A percentile compares a stretch with the other conserved stretches of the same genome.
These are phyloP conservation scores for Diutina pseudorugosa DNA, from an alignment of 1,139 yeast genomes.

Conservation along the genomic window DNA sequence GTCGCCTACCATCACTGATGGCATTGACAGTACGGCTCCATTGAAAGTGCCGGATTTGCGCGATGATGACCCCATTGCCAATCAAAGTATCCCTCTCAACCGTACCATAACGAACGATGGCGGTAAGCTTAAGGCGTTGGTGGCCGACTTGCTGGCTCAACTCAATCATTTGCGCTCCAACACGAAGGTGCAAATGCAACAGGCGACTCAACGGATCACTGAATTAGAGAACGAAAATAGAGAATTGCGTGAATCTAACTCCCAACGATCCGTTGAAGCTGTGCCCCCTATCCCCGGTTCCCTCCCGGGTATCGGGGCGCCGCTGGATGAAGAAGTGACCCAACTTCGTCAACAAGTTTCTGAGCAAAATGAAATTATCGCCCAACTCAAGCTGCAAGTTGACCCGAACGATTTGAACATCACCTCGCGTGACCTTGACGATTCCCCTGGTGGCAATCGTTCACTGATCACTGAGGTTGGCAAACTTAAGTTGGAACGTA, in stretches of 20 bases:
- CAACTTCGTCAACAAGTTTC: conserved; percentile 8
- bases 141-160: neutral
- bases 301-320: neutral
- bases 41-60: neutral
- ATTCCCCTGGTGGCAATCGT: conserved; percentile 10
- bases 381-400: conserved; percentile 22
- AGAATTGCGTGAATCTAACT: conserved; percentile 10
- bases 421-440: conserved; percentile 7
- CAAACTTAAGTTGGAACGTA: conserved; percentile 26
- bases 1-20: neutral
- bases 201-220: conserved; percentile 39
- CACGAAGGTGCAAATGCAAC: conserved; percentile 29
- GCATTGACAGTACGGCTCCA: neutral
- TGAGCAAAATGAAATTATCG: conserved; percentile 23
- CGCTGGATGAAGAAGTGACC: neutral
- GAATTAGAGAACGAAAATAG: conserved; percentile 34
- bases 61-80: neutral
- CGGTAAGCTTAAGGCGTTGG: conserved; percentile 3
- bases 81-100: neutral
- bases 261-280: neutral
- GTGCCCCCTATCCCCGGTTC: neutral
- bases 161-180: neutral
- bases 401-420: conserved; percentile 22
- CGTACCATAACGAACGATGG: conserved; percentile 1
- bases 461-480: conserved; percentile 20